phyloP scores from a whole-genome alignment of 257 asterid genomes.

The Plantago ovata region DNA sequence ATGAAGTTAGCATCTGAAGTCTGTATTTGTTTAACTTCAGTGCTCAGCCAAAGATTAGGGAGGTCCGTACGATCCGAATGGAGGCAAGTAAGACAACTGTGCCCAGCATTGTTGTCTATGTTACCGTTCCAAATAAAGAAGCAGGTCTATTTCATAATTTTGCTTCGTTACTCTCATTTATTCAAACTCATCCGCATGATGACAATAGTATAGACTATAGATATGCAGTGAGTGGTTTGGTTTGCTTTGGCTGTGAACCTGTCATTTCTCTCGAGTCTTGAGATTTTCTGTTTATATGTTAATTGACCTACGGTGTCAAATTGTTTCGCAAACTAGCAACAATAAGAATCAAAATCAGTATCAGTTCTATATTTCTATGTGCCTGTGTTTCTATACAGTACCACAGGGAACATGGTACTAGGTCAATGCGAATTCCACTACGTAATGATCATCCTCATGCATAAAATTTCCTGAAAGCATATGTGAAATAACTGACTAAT shows the following conservation, averaged over 20 bases:
- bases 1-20: constrained; percentile 20
- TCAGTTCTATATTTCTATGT: too few species aligned
- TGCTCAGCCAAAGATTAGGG: constrained; percentile 29
- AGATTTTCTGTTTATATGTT: too few species aligned
- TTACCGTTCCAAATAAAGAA: constrained; percentile 89
- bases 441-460: too few species aligned
- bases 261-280: too few species aligned
- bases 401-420: too few species aligned
- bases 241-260: neutral
- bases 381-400: too few species aligned
- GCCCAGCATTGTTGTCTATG: constrained; percentile 93
- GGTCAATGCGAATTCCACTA: too few species aligned
- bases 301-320: too few species aligned
- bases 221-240: neutral
- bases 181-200: neutral
- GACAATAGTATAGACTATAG: neutral
- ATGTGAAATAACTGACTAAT: too few species aligned
- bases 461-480: too few species aligned
- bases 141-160: constrained; percentile 45
- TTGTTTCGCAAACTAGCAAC: too few species aligned
- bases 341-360: too few species aligned
- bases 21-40: constrained; percentile 30
- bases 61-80: constrained; percentile 54
- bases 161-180: neutral
- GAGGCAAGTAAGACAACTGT: constrained; percentile 60